Evolutionary conservation across 495 filamentous ascomycete species (phyloP), one percentile per base, ranked within the genome.

Genomic region (Penicillium samsonianum): DNA sequence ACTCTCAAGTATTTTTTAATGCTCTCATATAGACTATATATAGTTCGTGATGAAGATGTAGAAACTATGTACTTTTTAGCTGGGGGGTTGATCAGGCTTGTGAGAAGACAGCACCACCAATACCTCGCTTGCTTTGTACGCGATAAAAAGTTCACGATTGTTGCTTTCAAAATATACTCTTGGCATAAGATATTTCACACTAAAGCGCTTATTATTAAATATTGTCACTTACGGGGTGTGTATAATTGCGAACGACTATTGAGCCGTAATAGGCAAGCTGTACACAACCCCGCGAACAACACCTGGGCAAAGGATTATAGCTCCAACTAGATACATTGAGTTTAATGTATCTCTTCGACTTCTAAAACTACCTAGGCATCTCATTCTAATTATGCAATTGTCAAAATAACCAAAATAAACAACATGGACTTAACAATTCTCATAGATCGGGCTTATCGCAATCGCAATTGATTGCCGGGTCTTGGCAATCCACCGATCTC

Each of bases 401-500:
- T 17, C 16, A 38, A 9, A 38, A 17, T 17, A 38, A 17, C 6
- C 1, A 35, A n/a, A 38, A 6, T 9, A 17, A 17, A 17, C 6
- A 17, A 9, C 30, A 10, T n/a, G n/a, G n/a, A n/a, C n/a, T 35
- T 14, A 35, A 19, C 19, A 8, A 5, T 28, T 19, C 16, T 33
- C 7, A 48, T 17, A 47, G 23, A 22, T 47, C 28, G 20, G 19
- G 37, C 50, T 45, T 55, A 54, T 35, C 26, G 35, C 48, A 22
- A 54, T 35, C 26, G 35, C 48, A 22, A 52, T 8, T 40, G 23
- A 41, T 53, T 58, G 48, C 49, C 52, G 44, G 40, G 53, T 58
- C 46, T 58, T 51, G 50, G 51, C 54, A 44, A 38, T 63, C 30
- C 52, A 46, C 31, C 28, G 31, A 47, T 55, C 44, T n/a, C 42